A percentile compares a stretch with the other conserved stretches of the same genome.
These are phyloP conservation scores for Melampsora americana DNA, from an alignment of 1,284 basidiomycete species.

Conservation along the genomic window DNA sequence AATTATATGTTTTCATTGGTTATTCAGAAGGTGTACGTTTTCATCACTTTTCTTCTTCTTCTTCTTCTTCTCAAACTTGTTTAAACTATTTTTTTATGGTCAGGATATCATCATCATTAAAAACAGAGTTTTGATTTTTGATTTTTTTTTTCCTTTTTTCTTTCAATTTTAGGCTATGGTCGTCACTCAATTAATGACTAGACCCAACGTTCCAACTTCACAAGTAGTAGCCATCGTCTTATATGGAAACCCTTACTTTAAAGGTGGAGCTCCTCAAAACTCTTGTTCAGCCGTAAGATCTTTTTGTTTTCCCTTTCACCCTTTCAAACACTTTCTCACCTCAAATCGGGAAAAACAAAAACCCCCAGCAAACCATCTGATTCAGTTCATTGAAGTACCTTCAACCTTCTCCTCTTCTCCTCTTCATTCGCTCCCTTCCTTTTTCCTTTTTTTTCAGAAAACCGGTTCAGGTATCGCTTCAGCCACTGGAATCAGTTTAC, in stretches of 20 bases:
- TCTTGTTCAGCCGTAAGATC: slow-evolving; percentile 15
- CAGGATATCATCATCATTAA: neutral
- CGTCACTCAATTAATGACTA: neutral
- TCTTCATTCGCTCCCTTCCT: no score
- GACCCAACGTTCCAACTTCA: neutral
- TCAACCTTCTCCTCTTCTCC: neutral
- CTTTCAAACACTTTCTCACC: no score
- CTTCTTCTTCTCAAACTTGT: neutral
- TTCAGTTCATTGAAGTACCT: no score
- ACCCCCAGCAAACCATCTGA: no score
- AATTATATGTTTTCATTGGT: slow-evolving; percentile 32
- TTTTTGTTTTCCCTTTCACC: neutral
- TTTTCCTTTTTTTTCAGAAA: slow-evolving; percentile 3
- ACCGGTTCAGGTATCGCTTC: neutral
- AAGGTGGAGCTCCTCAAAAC: slow-evolving; percentile 15
- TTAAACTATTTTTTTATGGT: neutral
- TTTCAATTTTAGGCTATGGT: slow-evolving; percentile 28
- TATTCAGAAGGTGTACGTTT: slow-evolving; percentile 40
- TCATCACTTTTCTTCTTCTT: no score
- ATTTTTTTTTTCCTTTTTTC: neutral
- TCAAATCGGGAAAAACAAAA: no score
- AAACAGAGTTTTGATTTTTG: neutral
- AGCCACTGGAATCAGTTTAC: neutral
- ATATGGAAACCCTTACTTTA: slow-evolving; percentile 36
- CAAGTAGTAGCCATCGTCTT: slow-evolving; percentile 10